phyloP scores from a whole-genome alignment of 331 rosid genomes.

The Phaseolus coccineus region DNA sequence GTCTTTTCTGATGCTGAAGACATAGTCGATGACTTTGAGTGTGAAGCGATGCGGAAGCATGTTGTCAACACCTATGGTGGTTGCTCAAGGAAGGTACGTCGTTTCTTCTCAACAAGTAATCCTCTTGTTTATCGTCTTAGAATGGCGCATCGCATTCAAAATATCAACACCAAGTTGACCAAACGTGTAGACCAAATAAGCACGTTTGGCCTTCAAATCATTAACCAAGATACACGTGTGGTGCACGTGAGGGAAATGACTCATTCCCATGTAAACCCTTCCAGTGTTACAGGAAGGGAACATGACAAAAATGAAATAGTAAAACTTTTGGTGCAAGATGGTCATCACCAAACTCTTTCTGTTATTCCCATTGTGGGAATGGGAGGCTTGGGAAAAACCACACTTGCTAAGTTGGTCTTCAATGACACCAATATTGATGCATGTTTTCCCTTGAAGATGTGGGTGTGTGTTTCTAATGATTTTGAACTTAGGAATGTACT shows the following conservation, averaged over 20 bases:
- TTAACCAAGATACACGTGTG: background rate
- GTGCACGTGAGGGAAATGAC: slow-evolving; percentile 4
- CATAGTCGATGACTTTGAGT: background rate
- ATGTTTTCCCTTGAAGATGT: too few relatives aligned
- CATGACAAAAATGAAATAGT: background rate
- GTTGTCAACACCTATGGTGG: background rate
- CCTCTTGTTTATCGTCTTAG: background rate
- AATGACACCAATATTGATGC: too few relatives aligned
- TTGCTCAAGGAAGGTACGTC: background rate
- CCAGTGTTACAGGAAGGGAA: background rate
- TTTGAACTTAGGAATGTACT: too few relatives aligned
- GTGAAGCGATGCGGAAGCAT: background rate
- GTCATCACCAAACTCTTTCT: background rate
- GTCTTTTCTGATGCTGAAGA: background rate
- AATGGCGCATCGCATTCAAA: background rate
- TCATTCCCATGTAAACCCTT: background rate
- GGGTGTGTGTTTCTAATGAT: too few relatives aligned
- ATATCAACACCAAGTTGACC: background rate
- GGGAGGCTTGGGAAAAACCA: too few relatives aligned
- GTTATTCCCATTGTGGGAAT: slow-evolving; percentile 21
- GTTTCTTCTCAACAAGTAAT: background rate
- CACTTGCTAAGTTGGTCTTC: too few relatives aligned
- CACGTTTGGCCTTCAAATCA: slow-evolving; percentile 22
- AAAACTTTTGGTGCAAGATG: background rate
- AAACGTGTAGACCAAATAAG: background rate